These are phyloP conservation scores for Populus nigra DNA, from an alignment of 345 rosid species.

Conservation along the genomic window DNA sequence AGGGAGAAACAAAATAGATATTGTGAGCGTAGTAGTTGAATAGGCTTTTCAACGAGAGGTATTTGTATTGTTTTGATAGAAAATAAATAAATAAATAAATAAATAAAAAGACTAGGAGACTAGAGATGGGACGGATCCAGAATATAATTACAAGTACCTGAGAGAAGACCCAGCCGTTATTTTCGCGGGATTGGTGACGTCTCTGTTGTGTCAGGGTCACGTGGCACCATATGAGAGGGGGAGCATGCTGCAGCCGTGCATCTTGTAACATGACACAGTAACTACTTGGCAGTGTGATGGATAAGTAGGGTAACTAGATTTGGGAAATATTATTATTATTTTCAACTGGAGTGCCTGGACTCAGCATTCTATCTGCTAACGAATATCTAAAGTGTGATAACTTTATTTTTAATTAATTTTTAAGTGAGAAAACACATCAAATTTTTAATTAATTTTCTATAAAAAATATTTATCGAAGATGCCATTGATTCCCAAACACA, in stretches of 20 bases:
- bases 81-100: background rate
- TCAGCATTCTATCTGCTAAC: too few species aligned
- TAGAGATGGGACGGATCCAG: slow-evolving; percentile 19
- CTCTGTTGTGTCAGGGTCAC: slow-evolving; percentile 6
- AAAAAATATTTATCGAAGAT: too few species aligned
- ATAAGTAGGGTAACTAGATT: background rate
- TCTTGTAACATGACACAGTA: background rate
- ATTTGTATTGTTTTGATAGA: background rate
- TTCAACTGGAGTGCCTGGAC: too few species aligned
- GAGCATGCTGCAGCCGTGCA: background rate
- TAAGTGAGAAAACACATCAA: too few species aligned
- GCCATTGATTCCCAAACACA: background rate
- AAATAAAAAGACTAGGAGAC: background rate
- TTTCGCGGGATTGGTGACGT: slow-evolving; percentile 31
- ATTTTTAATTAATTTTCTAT: too few species aligned
- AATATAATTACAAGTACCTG: slow-evolving; percentile 9
- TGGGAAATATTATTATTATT: background rate
- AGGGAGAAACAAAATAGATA: slow-evolving; percentile 10
- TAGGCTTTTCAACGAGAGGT: slow-evolving; percentile 25
- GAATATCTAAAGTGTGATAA: too few species aligned
- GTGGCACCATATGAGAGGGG: slow-evolving; percentile 6
- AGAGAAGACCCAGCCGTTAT: slow-evolving; percentile 46
- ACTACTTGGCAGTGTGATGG: background rate
- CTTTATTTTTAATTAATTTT: too few species aligned
- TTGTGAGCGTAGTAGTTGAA: slow-evolving; percentile 15